Evolutionary conservation across 129 eudicot genomes (phyloP).

Genomic region (Lactuca sativa): DNA sequence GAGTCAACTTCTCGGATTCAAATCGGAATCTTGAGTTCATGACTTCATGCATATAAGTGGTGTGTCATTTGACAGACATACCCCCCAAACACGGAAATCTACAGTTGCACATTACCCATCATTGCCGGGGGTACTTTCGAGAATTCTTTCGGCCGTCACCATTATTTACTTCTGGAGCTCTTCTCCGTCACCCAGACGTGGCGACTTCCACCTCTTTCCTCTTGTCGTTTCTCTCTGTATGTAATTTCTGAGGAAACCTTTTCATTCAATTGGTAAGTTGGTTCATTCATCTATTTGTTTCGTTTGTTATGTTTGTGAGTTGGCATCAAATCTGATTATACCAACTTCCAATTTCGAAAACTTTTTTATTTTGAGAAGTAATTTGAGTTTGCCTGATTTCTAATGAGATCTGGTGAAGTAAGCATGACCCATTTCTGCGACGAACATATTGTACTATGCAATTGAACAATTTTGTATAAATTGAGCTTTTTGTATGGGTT

Average conservation of each 20-base stretch:
- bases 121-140: constrained; percentile 14
- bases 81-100: constrained; percentile 16
- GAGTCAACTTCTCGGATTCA: constrained; percentile 5
- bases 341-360: constrained; percentile 6
- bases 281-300: neutral
- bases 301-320: neutral
- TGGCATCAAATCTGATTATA: constrained; percentile 2
- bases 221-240: constrained; percentile 10
- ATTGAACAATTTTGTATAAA: neutral
- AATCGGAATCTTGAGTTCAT: neutral
- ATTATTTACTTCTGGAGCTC: constrained; percentile 1
- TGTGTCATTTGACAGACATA: constrained; percentile 16
- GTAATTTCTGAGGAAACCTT: constrained; percentile 1
- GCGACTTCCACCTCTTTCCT: constrained; percentile 13
- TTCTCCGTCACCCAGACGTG: constrained; percentile 10
- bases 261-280: constrained; percentile 28
- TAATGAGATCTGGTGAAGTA: constrained; percentile 22
- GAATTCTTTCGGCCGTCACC: neutral
- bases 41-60: constrained; percentile 23
- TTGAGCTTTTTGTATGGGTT: constrained; percentile 8
- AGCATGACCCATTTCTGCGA: neutral
- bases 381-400: constrained; percentile 12
- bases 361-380: neutral
- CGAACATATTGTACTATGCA: neutral
- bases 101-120: neutral